These are phyloP conservation scores for Funneliformis geosporum DNA, from an alignment of 192 early-diverging fungal genomes.

Conservation along the genomic window DNA sequence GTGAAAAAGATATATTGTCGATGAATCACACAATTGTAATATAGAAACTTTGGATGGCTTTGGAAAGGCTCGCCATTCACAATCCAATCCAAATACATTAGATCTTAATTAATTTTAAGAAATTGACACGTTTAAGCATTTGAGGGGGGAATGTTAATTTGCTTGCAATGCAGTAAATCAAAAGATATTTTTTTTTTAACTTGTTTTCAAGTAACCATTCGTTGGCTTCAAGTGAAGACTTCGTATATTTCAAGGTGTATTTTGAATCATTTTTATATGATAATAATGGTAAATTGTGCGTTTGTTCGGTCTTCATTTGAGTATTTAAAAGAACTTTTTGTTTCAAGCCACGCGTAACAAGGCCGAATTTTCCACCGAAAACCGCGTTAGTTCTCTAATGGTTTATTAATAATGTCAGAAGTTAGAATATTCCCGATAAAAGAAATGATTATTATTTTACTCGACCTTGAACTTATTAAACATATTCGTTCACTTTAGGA, in stretches of 20 bases:
- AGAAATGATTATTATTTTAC: not conserved
- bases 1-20: not conserved
- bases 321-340: not conserved
- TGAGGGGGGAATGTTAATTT: not conserved
- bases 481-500: no score
- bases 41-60: not conserved
- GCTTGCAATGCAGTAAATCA: not conserved
- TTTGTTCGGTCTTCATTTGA: not conserved
- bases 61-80: not conserved
- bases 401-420: not conserved
- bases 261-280: not conserved
- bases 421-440: not conserved
- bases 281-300: not conserved
- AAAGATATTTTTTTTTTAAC: not conserved
- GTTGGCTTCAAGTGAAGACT: not conserved
- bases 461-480: not conserved
- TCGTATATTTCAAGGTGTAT: not conserved
- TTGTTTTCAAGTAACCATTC: not conserved
- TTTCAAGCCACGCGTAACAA: not conserved
- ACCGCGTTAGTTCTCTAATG: not conserved
- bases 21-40: constrained; percentile 6
- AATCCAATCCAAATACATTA: not conserved
- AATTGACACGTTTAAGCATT: not conserved
- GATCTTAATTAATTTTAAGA: not conserved
- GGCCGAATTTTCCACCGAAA: no score